Conservation (phyloP, 2,329 filamentous ascomycete genomes). For the Blumeria graminis region DNA sequence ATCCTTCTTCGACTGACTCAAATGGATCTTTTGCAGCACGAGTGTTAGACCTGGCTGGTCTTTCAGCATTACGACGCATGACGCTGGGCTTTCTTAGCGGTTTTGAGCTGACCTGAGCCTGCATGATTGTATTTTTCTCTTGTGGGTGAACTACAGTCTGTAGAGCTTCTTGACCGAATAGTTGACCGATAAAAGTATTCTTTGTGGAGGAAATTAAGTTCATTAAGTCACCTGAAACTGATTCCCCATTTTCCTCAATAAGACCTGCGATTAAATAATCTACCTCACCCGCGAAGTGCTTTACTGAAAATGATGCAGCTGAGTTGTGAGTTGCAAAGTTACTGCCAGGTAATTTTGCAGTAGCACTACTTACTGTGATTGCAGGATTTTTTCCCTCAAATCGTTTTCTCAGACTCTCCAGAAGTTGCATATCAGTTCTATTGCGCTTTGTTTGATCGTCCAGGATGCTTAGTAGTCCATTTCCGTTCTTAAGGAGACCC, state of each 20-base stretch:
- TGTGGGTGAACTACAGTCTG: constrained; percentile 85
- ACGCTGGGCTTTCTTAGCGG: constrained; percentile 82
- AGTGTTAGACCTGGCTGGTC: constrained; percentile 9
- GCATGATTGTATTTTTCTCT: constrained; percentile 75
- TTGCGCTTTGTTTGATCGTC: constrained; percentile 88
- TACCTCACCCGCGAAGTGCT: constrained; percentile 89
- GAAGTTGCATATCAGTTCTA: constrained; percentile 66
- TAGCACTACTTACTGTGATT: constrained; percentile 54
- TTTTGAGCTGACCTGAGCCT: constrained; percentile 89
- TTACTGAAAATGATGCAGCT: constrained; percentile 64
- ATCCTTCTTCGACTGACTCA: constrained; percentile 20
- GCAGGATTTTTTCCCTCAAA: constrained; percentile 89
- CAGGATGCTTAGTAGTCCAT: constrained; percentile 77
- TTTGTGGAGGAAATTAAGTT: constrained; percentile 76
- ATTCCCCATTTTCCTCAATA: constrained; percentile 85
- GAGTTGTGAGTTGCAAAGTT: constrained; percentile 74
- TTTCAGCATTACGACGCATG: constrained; percentile 45
- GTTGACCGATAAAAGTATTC: constrained; percentile 65
- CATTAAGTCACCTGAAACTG: constrained; percentile 87
- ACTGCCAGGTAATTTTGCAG: constrained; percentile 56
- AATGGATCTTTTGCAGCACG: constrained; percentile 15
- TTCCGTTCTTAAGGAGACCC: constrained; percentile 74
- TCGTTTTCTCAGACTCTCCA: constrained; percentile 75
- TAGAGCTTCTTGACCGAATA: constrained; percentile 90
- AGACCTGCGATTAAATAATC: constrained; percentile 76